These are phyloP conservation scores for Claviceps sorghi DNA, from an alignment of 2,329 filamentous ascomycete genomes.

Conservation along the genomic window DNA sequence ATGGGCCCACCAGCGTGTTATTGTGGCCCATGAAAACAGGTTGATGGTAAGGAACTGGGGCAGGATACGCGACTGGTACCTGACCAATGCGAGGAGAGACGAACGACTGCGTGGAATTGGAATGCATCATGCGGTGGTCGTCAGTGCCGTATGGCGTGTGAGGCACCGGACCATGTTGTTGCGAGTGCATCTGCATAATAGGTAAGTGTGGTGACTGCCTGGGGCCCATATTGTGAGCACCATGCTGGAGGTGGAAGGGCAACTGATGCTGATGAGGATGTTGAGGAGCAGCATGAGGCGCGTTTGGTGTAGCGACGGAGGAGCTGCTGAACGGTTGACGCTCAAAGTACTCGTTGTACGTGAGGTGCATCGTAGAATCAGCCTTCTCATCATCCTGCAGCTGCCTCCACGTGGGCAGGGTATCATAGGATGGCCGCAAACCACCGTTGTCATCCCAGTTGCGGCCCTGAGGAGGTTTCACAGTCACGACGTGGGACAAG, in stretches of 20 bases:
- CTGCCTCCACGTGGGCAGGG: constrained; percentile 70
- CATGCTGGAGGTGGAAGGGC: constrained; percentile 68
- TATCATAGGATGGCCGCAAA: constrained; percentile 74
- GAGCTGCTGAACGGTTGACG: constrained; percentile 40
- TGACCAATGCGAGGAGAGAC: constrained; percentile 68
- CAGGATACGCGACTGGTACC: constrained; percentile 54
- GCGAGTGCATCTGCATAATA: constrained; percentile 61
- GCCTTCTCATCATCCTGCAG: constrained; percentile 56
- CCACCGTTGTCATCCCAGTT: constrained; percentile 66
- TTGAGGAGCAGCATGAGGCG: constrained; percentile 54
- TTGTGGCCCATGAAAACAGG: constrained; percentile 57
- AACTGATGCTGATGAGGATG: constrained; percentile 73
- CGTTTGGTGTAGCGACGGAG: constrained; percentile 53
- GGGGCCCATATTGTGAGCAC: constrained; percentile 50
- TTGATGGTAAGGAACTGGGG: constrained; percentile 57
- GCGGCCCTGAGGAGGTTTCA: constrained; percentile 36
- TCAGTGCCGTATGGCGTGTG: constrained; percentile 59
- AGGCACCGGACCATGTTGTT: constrained; percentile 54
- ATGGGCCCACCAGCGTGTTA: constrained; percentile 55
- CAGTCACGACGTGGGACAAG: constrained; percentile 37
- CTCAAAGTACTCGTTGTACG: constrained; percentile 70
- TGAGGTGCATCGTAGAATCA: constrained; percentile 48
- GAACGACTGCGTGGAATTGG: constrained; percentile 69
- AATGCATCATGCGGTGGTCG: constrained; percentile 79
- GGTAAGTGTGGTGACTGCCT: constrained; percentile 62